phyloP scores from a whole-genome alignment of 2,329 filamentous ascomycete genomes.

The Verticillium zaregamsianum region DNA sequence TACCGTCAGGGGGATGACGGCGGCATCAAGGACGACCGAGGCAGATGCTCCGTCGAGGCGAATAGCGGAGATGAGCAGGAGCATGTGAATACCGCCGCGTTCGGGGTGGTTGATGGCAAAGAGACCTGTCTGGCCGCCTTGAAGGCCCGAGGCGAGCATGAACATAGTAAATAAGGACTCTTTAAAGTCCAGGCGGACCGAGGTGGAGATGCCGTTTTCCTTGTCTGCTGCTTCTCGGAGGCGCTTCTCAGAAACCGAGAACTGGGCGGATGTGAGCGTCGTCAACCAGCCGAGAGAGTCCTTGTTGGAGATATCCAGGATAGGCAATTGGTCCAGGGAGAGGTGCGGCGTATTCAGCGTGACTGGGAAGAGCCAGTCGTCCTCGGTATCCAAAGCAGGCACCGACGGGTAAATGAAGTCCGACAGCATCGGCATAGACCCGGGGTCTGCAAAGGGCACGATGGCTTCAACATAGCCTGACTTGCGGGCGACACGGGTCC shows the following conservation, averaged over 20 bases:
- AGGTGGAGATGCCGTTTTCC: slow-evolving; percentile 17
- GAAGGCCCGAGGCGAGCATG: slow-evolving; percentile 39
- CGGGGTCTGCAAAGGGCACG: slow-evolving; percentile 26
- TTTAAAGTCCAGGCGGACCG: slow-evolving; percentile 41
- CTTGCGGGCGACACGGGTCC: slow-evolving; percentile 36
- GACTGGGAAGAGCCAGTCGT: slow-evolving; percentile 5
- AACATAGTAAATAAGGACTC: slow-evolving; percentile 44
- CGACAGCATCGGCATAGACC: slow-evolving; percentile 14
- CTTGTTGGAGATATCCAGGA: slow-evolving; percentile 33
- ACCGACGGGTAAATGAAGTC: slow-evolving; percentile 32
- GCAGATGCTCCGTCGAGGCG: slow-evolving; percentile 37
- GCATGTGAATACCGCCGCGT: slow-evolving; percentile 33
- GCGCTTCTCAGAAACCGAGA: slow-evolving; percentile 35
- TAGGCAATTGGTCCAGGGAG: slow-evolving; percentile 40
- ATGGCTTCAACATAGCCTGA: slow-evolving; percentile 41
- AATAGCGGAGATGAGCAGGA: slow-evolving; percentile 36
- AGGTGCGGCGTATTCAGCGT: slow-evolving; percentile 35
- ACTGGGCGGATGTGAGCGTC: slow-evolving; percentile 32
- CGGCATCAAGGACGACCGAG: slow-evolving; percentile 42
- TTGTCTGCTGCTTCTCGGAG: slow-evolving; percentile 23
- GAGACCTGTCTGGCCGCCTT: slow-evolving; percentile 38
- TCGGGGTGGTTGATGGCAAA: slow-evolving; percentile 35
- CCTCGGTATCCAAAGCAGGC: slow-evolving; percentile 11
- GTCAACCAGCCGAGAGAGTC: slow-evolving; percentile 31
- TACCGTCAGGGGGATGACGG: slow-evolving; percentile 38